Base-by-base conservation (phyloP, 2,329 filamentous ascomycete genomes). In the Botrytis fabae region DNA sequence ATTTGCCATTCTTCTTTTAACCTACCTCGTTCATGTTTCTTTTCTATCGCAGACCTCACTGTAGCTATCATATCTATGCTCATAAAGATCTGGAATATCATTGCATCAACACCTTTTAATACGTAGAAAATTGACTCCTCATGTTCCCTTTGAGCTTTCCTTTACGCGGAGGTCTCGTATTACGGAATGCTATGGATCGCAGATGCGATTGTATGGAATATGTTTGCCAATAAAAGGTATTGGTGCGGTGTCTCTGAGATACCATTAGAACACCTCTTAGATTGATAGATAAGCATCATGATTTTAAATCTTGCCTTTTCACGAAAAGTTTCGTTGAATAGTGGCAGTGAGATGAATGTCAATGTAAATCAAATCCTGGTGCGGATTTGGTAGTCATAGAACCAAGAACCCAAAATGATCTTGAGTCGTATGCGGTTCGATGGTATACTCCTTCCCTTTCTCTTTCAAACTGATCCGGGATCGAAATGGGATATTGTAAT, bases 371-470 rank as follows among this genome's bases (percentile, higher is more conserved):
- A 46, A 5, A 77, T 73, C 75, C 74, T 75, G 48, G 59, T 73
- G 74, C 82, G 79, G 28, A 74, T 18, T 66, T 76, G 74, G 75
- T 0, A 90, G 81, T 57, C 85, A 87, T 4, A 89, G 82, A 0
- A 90, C 86, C 0, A 90, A 82, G 0, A 85, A 87, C 0, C 85
- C 87, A 66, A 90, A 85, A 59, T 89, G 86, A 89, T 88, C 25
- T 83, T 81, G 0, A 35, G 8, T 65, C 28, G 20, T 35, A 7
- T 65, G 10, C 8, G 0, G 20, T n/a, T 44, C 9, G 18, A 4
- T 32, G 38, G 5, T 7, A 7, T 3, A 6, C 4, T 20, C 1
- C 14, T 20, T 38, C 2, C 10, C 6, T 25, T 38, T 81, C 0
- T 82, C 82, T 1, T 65, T 4, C 8, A 28, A 61, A 20, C 48